Conservation (phyloP, 192 early-diverging fungal genomes). For the Martensiomyces pterosporus region DNA sequence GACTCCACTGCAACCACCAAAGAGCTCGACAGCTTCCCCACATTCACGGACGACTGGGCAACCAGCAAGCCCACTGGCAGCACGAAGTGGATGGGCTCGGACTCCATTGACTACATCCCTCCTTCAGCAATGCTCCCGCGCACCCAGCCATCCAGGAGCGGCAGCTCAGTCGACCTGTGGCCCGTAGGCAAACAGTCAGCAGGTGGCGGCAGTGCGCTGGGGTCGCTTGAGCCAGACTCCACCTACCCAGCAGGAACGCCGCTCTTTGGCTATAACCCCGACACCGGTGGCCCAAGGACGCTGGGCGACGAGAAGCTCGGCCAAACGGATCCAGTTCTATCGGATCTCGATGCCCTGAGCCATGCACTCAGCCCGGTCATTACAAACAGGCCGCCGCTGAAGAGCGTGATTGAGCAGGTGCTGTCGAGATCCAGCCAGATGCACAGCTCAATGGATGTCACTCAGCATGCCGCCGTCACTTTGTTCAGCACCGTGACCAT, state of each 20-base stretch:
- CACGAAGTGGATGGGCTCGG: slow-evolving; percentile 15
- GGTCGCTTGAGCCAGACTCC: slow-evolving; percentile 1
- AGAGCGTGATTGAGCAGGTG: slow-evolving; percentile 26
- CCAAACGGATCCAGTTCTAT: background rate
- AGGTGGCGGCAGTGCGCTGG: background rate
- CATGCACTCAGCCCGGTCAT: background rate
- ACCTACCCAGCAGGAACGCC: slow-evolving; percentile 34
- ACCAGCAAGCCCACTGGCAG: background rate
- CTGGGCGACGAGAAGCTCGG: background rate
- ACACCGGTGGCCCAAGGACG: background rate
- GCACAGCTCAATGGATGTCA: background rate
- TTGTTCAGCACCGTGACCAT: slow-evolving; percentile 26
- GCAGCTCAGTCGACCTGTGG: slow-evolving; percentile 12
- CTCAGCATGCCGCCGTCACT: slow-evolving; percentile 10
- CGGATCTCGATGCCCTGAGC: background rate
- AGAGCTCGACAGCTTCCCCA: background rate
- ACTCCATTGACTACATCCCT: slow-evolving; percentile 19
- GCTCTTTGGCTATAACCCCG: slow-evolving; percentile 10
- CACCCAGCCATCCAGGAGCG: background rate
- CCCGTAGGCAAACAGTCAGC: slow-evolving; percentile 4
- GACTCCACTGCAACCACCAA: slow-evolving; percentile 7
- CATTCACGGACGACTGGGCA: slow-evolving; percentile 25
- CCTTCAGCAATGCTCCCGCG: slow-evolving; percentile 17
- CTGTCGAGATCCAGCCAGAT: slow-evolving; percentile 4
- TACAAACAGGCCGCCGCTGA: slow-evolving; percentile 32